A percentile compares a stretch with the other conserved stretches of the same genome.
Conservation (phyloP, 305 asterid genomes). For the Ajuga reptans region DNA sequence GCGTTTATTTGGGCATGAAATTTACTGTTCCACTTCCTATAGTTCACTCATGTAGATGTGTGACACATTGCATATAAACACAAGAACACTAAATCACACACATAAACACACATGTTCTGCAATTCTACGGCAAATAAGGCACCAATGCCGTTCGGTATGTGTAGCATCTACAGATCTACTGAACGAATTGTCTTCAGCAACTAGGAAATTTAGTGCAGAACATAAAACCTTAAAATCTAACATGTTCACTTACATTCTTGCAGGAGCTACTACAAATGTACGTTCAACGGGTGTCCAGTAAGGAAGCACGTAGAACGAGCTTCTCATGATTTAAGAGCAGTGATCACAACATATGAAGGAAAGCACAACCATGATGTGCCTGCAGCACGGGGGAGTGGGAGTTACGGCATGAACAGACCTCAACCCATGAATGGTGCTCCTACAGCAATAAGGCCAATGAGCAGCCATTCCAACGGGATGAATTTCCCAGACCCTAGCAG, state of each 20-base stretch:
- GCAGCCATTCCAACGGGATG: constrained; percentile 27
- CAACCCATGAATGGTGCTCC: constrained; percentile 27
- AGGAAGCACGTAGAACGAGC: constrained; percentile 95
- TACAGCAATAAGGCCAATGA: constrained; percentile 41
- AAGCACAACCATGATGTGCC: constrained; percentile 94
- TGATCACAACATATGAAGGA: constrained; percentile 86
- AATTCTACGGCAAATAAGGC: neutral
- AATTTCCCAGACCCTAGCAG: constrained; percentile 30
- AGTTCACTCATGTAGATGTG: no score
- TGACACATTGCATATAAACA: no score
- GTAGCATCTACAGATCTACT: neutral
- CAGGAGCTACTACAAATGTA: constrained; percentile 94
- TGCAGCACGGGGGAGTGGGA: constrained; percentile 73
- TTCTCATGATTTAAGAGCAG: constrained; percentile 73
- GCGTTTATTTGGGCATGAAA: neutral
- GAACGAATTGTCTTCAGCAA: no score
- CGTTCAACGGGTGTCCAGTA: constrained; percentile 68
- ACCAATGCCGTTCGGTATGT: neutral
- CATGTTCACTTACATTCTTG: constrained; percentile 8
- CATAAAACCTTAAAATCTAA: neutral
- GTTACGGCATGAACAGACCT: constrained; percentile 38
- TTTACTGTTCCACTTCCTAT: no score
- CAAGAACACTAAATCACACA: neutral
- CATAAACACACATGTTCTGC: neutral
- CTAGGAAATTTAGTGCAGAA: neutral